Evolutionary conservation across 2,329 filamentous ascomycete genomes (phyloP), one percentile per base, ranked within the genome.

Genomic region (Magnaporthales sp.): DNA sequence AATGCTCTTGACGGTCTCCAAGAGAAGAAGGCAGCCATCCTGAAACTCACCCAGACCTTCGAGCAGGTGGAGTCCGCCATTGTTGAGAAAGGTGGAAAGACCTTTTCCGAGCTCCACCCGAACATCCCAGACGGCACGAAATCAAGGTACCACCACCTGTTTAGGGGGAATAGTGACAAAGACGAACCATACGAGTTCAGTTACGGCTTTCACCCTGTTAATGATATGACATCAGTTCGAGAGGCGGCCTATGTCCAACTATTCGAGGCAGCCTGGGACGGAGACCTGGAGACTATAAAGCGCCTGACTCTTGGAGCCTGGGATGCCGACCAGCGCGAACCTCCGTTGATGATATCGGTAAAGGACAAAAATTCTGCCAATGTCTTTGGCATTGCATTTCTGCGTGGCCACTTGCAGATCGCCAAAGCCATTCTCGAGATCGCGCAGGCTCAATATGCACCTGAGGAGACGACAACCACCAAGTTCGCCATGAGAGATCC

Each of bases 221-320:
- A 77, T 1, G 84, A 87, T 74, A 84, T 80, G 73, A 89, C 83
- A 0, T 82, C 84, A 2, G 78, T 77, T 54, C 83, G 81, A 64
- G 81, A 80, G 29, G 77, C 80, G 38, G 88, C 83, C 0, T 94
- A 93, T 69, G 69, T 90, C 6, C 78, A 84, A 69, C 75, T 94
- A 79, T 91, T 91, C 74, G 87, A 94, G 72, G 91, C 91, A 46
- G 86, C 86, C 4, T 95, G 90, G 90, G 71, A 72, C 4, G 89
- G 89, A n/a, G 85, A 95, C 70, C 70, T 90, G 1, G 80, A 85
- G 1, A 86, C 79, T 3, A 86, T 94, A 75, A 91, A 90, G 72
- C 75, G 77, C 15, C 78, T 91, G 51, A 90, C 89, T 1, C 77
- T 91, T 24, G 77, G 80, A 11, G 77, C 83, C 1, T 91, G 88